These are phyloP conservation scores for Nymphaea thermarum DNA, from an alignment of 164 flowering plant species.

Conservation along the genomic window DNA sequence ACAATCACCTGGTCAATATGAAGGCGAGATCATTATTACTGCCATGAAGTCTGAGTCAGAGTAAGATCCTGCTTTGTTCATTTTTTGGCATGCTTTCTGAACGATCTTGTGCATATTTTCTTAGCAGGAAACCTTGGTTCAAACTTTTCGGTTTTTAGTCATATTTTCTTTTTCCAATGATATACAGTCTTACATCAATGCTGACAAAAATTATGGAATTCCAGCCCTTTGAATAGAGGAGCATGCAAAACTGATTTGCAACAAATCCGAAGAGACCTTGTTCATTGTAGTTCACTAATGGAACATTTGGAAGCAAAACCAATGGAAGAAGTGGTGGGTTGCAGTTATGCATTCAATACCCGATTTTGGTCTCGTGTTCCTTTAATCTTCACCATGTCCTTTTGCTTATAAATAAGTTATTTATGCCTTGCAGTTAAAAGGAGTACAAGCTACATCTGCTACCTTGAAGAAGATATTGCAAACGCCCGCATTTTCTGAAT, in stretches of 20 bases:
- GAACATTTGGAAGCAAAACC: slow-evolving; percentile 53
- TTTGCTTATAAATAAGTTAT: neutral
- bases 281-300: slow-evolving; percentile 45
- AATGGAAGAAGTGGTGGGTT: slow-evolving; percentile 54
- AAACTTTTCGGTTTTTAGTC: neutral
- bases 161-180: neutral
- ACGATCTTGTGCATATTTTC: neutral
- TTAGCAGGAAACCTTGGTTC: neutral
- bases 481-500: slow-evolving; percentile 61
- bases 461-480: slow-evolving; percentile 52
- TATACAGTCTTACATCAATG: neutral
- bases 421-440: slow-evolving; percentile 46
- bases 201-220: neutral
- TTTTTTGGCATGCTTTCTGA: neutral
- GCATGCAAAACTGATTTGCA: slow-evolving; percentile 49
- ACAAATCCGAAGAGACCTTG: slow-evolving; percentile 46
- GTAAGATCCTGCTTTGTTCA: slow-evolving; percentile 33
- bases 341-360: too few species aligned
- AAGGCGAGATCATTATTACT: slow-evolving; percentile 68
- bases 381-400: too few species aligned
- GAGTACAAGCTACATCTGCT: slow-evolving; percentile 51
- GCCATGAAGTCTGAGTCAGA: slow-evolving; percentile 59
- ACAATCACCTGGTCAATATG: slow-evolving; percentile 88
- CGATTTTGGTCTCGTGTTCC: too few species aligned
- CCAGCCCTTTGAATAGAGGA: neutral